Percentiles rank a stretch among this genome's conserved stretches.
These are phyloP conservation scores for Eucalyptus marginata DNA, from an alignment of 345 rosid genomes.

Conservation along the genomic window DNA sequence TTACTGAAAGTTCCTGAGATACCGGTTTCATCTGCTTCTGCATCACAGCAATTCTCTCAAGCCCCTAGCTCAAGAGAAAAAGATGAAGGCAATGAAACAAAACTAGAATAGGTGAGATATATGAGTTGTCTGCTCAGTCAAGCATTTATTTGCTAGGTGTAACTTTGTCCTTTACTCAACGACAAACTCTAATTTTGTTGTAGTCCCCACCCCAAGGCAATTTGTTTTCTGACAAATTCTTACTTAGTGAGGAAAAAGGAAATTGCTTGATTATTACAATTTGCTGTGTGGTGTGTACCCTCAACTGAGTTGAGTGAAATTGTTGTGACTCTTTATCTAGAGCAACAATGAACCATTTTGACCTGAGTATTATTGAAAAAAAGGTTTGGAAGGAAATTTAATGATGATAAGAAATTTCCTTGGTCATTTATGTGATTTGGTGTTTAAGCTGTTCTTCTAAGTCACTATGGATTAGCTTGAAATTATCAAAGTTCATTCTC, in stretches of 20 bases:
- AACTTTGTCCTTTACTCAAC: not conserved
- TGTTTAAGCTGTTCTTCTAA: not conserved
- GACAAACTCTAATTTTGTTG: not conserved
- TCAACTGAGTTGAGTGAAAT: not conserved
- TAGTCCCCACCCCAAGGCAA: not conserved
- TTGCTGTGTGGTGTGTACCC: not conserved
- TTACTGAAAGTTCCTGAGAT: conserved; percentile 16
- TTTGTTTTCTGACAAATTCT: not conserved
- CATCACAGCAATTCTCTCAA: not conserved
- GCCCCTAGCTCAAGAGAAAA: conserved; percentile 11
- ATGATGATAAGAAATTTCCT: not conserved
- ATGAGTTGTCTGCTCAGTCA: not conserved
- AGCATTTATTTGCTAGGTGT: not conserved
- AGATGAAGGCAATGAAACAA: conserved; percentile 12
- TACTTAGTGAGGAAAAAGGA: not conserved
- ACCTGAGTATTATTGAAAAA: not conserved
- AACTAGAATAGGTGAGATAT: conserved; percentile 1
- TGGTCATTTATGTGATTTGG: not conserved
- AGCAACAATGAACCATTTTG: not conserved
- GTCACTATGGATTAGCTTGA: not conserved
- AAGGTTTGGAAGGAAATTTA: not conserved
- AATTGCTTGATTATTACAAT: not conserved
- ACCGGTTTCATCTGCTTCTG: conserved; percentile 7
- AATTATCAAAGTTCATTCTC: not conserved
- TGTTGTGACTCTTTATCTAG: not conserved